Base-by-base conservation (phyloP, 495 filamentous ascomycete genomes). In the Xylaria castorea region DNA sequence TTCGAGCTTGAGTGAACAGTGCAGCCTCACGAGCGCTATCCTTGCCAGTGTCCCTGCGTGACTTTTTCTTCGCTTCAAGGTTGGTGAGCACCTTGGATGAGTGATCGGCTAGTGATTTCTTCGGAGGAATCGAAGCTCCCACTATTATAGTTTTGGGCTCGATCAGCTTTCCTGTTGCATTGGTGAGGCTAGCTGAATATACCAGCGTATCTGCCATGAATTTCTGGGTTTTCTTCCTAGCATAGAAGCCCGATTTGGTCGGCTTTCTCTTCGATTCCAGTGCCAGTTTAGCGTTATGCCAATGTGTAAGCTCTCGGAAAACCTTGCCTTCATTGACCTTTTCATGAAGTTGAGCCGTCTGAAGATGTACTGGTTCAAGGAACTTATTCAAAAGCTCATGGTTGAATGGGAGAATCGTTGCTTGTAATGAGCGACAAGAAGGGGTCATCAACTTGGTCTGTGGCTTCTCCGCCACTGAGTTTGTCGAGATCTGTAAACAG, bases 171-270 rank as follows among this genome's bases (percentile, higher is more conserved):
- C 91, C 91, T 3, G 84, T 81, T 9, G 88, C 82, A 62, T 90
- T 90, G 0, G 91, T 91, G 40, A 95, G 81, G 80, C 91, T 93
- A 14, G 87, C 91, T 1, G 92, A 90, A 78, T 94, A 95, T 3
- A 83, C 81, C 60, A 81, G 83, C 80, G 92, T 92, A 67, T 92
- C 89, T 0, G 82, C 83, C 85, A 91, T 89, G 76, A 85, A 86
- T 70, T 88, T 86, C 70, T 91, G 87, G 2, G 79, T 80, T 70
- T 79, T 82, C 51, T 77, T 78, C 60, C 48, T 69, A 7, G 80
- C 77, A 32, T 32, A 74, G 40, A 75, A 78, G 3, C 72, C 77
- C n/a, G 74, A 70, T 25, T 68, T 58, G 18, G 69, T 74, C 57
- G 34, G 22, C 9, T 72, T 22, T 22, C 60, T 16, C 73, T 86